Conservation (phyloP, 2,329 filamentous ascomycete species). For the Knufia fluminis region DNA sequence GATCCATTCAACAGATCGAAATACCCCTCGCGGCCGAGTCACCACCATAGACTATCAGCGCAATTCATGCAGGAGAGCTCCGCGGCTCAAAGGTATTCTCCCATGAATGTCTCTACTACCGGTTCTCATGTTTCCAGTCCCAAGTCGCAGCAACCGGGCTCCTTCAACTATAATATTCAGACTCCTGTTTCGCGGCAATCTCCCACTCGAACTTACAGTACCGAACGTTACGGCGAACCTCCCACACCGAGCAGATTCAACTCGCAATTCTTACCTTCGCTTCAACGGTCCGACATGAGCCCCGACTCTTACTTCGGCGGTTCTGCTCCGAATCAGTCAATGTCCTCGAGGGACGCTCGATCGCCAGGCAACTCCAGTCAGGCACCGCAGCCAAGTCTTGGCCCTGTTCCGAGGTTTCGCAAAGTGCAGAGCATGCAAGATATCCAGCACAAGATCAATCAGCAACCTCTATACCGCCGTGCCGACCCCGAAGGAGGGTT, state of each 20-base stretch:
- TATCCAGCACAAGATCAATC: conserved; percentile 70
- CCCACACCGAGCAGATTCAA: conserved; percentile 31
- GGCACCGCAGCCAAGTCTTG: conserved; percentile 35
- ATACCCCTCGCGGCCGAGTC: conserved; percentile 70
- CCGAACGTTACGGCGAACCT: conserved; percentile 27
- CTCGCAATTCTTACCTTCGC: conserved; percentile 62
- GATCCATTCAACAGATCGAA: conserved; percentile 81
- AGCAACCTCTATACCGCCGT: conserved; percentile 81
- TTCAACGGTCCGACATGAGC: conserved; percentile 59
- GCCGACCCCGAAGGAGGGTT: conserved; percentile 96
- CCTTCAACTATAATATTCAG: conserved; percentile 45
- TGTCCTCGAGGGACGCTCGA: conserved; percentile 46
- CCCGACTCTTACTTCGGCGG: conserved; percentile 62
- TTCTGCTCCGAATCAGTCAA: conserved; percentile 62
- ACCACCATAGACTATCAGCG: conserved; percentile 68
- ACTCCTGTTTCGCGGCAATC: conserved; percentile 59
- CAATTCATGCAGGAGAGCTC: conserved; percentile 65
- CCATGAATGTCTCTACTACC: conserved; percentile 82
- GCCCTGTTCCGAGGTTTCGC: conserved; percentile 78
- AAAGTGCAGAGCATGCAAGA: conserved; percentile 66
- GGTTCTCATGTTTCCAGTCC: conserved; percentile 65
- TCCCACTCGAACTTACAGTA: conserved; percentile 49
- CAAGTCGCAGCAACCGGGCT: conserved; percentile 42
- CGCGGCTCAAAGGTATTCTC: conserved; percentile 85
- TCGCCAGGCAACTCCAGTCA: conserved; percentile 33